Percentiles rank a stretch among this genome's conserved stretches.
phyloP scores from a whole-genome alignment of 805 yeast genomes.

The Ogataea zsoltii region DNA sequence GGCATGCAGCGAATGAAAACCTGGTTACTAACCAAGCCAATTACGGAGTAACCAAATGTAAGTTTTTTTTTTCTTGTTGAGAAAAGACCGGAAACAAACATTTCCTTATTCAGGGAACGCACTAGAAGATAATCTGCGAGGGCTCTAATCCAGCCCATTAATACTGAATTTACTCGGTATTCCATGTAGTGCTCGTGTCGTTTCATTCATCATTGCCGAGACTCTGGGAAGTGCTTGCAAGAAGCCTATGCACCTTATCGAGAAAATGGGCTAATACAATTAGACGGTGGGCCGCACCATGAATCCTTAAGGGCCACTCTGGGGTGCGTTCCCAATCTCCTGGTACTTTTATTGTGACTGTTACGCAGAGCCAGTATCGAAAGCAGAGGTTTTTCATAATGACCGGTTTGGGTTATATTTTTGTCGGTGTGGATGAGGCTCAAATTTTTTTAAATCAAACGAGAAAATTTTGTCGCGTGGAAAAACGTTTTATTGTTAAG shows the following conservation, averaged over 20 bases:
- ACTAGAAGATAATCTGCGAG: not conserved
- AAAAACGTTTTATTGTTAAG: constrained; percentile 19
- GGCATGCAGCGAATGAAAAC: too few species aligned
- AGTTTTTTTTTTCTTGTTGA: not conserved
- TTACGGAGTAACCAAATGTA: not conserved
- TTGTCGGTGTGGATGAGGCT: constrained; percentile 17
- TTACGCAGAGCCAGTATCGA: not conserved
- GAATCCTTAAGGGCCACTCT: not conserved
- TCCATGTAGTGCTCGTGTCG: too few species aligned
- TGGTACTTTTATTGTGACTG: constrained; percentile 1
- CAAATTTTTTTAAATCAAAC: constrained; percentile 6
- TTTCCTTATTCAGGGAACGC: not conserved
- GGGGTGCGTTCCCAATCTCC: not conserved
- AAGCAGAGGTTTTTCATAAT: too few species aligned
- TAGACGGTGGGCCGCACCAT: too few species aligned
- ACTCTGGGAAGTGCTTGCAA: too few species aligned
- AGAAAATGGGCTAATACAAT: too few species aligned
- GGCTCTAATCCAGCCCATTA: not conserved
- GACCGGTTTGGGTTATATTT: constrained; percentile 6
- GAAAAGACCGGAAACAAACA: not conserved
- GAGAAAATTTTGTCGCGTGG: constrained; percentile 10
- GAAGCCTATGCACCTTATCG: too few species aligned
- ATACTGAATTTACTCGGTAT: not conserved
- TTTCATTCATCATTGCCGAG: too few species aligned
- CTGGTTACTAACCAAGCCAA: not conserved